Conservation (phyloP, 108 stramenopile species). For the Nitzschia putrida region DNA sequence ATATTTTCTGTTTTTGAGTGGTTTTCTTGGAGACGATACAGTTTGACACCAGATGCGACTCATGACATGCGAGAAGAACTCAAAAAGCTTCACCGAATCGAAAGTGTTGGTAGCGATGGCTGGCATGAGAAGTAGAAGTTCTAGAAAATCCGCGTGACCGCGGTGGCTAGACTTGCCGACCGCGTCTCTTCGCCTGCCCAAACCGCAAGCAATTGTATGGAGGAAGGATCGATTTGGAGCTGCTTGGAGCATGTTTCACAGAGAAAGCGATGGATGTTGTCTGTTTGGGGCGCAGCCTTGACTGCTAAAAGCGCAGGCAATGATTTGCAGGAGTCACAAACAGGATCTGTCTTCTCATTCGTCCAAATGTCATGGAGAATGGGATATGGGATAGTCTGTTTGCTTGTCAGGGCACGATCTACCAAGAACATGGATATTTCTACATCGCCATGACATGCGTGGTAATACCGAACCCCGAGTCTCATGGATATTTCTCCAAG, state of each 20-base stretch:
- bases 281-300: slow-evolving; percentile 27
- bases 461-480: slow-evolving; percentile 71
- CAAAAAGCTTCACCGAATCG: background rate
- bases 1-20: slow-evolving; percentile 46
- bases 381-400: slow-evolving; percentile 33
- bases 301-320: slow-evolving; percentile 32
- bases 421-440: slow-evolving; percentile 42
- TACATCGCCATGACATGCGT: slow-evolving; percentile 61
- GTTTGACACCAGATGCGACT: slow-evolving; percentile 34
- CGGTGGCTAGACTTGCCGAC: slow-evolving; percentile 5
- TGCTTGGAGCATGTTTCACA: slow-evolving; percentile 37
- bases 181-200: slow-evolving; percentile 30
- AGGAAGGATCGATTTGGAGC: slow-evolving; percentile 13
- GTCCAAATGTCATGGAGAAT: slow-evolving; percentile 60
- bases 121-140: background rate
- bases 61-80: slow-evolving; percentile 32
- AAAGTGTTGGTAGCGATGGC: background rate
- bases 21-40: slow-evolving; percentile 47
- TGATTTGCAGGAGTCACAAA: slow-evolving; percentile 49
- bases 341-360: slow-evolving; percentile 11
- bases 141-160: background rate
- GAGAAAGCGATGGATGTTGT: slow-evolving; percentile 16
- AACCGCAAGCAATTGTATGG: too few species aligned
- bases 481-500: slow-evolving; percentile 63
- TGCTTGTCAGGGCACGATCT: slow-evolving; percentile 25